A percentile compares a stretch with the other conserved stretches of the same genome.
These are phyloP conservation scores for Rosa persica DNA, from an alignment of 306 rosid species.

Conservation along the genomic window DNA sequence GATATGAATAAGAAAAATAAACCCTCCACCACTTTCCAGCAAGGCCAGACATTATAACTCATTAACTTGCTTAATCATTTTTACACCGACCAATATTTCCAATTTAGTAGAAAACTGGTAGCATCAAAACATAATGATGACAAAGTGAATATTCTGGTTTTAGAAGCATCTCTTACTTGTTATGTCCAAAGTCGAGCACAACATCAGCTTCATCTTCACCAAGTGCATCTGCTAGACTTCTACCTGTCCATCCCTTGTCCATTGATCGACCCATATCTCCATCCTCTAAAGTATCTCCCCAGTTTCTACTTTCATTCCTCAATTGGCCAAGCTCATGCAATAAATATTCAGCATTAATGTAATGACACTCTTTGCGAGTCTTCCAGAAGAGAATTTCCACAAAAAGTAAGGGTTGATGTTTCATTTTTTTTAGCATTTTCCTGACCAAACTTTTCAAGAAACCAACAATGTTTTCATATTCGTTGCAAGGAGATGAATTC, in stretches of 20 bases:
- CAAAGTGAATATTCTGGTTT: slow-evolving; percentile 10
- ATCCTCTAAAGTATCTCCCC: slow-evolving; percentile 45
- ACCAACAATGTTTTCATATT: slow-evolving; percentile 57
- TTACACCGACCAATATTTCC: slow-evolving; percentile 1
- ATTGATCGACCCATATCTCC: slow-evolving; percentile 51
- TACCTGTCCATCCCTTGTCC: slow-evolving; percentile 47
- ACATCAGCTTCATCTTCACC: slow-evolving; percentile 98
- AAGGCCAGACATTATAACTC: neutral
- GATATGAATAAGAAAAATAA: neutral
- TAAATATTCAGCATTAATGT: slow-evolving; percentile 78
- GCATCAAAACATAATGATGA: slow-evolving; percentile 13
- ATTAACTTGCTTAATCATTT: neutral
- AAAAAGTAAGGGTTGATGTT: slow-evolving; percentile 82
- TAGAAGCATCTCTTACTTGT: slow-evolving; percentile 49
- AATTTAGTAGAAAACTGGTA: neutral
- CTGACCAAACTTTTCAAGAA: slow-evolving; percentile 66
- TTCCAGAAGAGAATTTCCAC: slow-evolving; percentile 94
- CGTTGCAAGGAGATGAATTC: slow-evolving; percentile 63
- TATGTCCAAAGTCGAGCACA: slow-evolving; percentile 55
- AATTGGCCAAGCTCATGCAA: slow-evolving; percentile 73
- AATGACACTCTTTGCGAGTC: slow-evolving; percentile 89
- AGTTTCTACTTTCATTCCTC: slow-evolving; percentile 50
- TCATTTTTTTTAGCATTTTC: slow-evolving; percentile 86
- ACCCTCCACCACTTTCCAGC: neutral
- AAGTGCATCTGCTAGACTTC: slow-evolving; percentile 92